Conservation (phyloP, 169 alveolate species). For the Plasmodium relictum region DNA sequence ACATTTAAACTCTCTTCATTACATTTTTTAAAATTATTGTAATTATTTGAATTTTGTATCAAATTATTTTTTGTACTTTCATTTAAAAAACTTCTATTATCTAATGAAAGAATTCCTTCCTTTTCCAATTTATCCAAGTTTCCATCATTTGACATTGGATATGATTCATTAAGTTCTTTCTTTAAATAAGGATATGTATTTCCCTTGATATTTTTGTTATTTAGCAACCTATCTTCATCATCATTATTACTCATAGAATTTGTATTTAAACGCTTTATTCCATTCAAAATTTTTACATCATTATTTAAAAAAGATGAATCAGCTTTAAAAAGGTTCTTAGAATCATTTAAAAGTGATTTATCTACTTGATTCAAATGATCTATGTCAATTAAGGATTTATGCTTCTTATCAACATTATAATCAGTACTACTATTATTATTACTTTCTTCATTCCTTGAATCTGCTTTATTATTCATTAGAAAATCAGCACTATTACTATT, state of each 20-base stretch:
- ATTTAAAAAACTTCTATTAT: constrained; percentile 4
- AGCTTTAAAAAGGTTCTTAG: constrained; percentile 22
- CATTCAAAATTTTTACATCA: constrained; percentile 26
- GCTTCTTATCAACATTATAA: not conserved
- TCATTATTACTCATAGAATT: not conserved
- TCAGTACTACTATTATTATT: constrained; percentile 1
- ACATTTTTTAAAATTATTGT: constrained; percentile 3
- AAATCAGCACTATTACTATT: not conserved
- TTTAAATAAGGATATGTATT: not conserved
- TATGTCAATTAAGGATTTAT: not conserved
- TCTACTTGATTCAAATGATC: constrained; percentile 13
- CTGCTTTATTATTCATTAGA: constrained; percentile 13
- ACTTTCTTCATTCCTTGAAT: not conserved
- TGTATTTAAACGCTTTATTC: constrained; percentile 15
- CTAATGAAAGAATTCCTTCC: not conserved
- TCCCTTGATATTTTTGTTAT: not conserved
- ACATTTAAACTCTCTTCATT: constrained; percentile 9
- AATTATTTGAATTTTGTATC: not conserved
- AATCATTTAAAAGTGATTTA: constrained; percentile 11
- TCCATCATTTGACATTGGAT: not conserved
- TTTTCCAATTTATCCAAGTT: not conserved
- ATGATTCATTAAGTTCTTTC: not conserved
- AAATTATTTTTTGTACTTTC: not conserved
- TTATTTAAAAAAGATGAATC: constrained; percentile 22
- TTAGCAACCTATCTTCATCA: constrained; percentile 2